phyloP scores from a whole-genome alignment of 257 asterid genomes.

The Solanum stenotomum region DNA sequence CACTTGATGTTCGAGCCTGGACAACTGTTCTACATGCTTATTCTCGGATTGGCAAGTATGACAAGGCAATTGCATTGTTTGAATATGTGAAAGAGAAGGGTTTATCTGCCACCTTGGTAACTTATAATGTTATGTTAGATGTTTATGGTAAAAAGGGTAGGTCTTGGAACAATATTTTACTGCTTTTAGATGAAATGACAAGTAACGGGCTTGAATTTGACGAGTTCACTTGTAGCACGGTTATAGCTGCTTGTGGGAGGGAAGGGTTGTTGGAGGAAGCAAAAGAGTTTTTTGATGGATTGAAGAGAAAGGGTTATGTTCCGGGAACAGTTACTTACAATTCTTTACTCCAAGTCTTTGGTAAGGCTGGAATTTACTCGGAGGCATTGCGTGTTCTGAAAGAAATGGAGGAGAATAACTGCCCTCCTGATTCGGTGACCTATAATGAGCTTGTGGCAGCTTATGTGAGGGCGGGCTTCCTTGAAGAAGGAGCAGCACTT shows the following conservation, averaged over 20 bases:
- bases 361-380: slow-evolving; percentile 70
- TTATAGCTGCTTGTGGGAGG: slow-evolving; percentile 88
- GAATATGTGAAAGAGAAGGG: slow-evolving; percentile 56
- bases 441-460: slow-evolving; percentile 92
- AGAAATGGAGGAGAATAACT: slow-evolving; percentile 82
- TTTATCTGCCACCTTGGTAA: slow-evolving; percentile 52
- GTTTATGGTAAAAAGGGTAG: slow-evolving; percentile 81
- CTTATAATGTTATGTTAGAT: slow-evolving; percentile 93
- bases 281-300: slow-evolving; percentile 55
- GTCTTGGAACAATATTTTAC: slow-evolving; percentile 63
- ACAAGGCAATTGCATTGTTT: slow-evolving; percentile 66
- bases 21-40: slow-evolving; percentile 73
- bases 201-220: slow-evolving; percentile 62
- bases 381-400: slow-evolving; percentile 73
- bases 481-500: slow-evolving; percentile 71
- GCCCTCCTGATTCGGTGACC: slow-evolving; percentile 88
- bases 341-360: slow-evolving; percentile 79
- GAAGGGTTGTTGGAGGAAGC: slow-evolving; percentile 88
- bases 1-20: slow-evolving; percentile 74
- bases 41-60: slow-evolving; percentile 79
- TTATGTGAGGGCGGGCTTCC: slow-evolving; percentile 85
- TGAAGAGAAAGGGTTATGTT: slow-evolving; percentile 57
- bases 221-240: slow-evolving; percentile 95
- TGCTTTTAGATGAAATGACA: slow-evolving; percentile 75
- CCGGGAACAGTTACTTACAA: slow-evolving; percentile 85